A percentile compares a stretch with the other conserved stretches of the same genome.
phyloP scores from a whole-genome alignment of 306 rosid genomes.

The Pyrus pyrifolia region DNA sequence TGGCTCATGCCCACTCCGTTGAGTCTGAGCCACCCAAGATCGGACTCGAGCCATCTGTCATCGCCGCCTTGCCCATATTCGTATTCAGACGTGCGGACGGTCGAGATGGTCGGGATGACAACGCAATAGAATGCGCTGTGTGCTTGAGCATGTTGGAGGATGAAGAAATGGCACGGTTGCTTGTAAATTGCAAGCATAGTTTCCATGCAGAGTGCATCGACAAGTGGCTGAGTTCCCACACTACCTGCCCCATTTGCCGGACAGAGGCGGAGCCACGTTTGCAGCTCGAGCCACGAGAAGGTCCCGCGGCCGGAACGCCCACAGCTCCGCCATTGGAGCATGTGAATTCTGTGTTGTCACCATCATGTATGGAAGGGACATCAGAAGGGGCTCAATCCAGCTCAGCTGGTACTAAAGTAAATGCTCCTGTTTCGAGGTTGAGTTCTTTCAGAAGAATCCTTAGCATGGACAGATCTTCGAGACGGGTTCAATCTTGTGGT shows the following conservation, averaged over 20 bases:
- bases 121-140: constrained; percentile 40
- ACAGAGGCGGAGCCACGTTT: constrained; percentile 33
- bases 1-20: constrained; percentile 19
- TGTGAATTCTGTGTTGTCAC: neutral
- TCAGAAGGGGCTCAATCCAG: constrained; percentile 18
- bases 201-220: constrained; percentile 57
- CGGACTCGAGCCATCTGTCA: constrained; percentile 37
- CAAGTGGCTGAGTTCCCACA: constrained; percentile 43
- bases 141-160: constrained; percentile 44
- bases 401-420: constrained; percentile 1
- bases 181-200: constrained; percentile 55
- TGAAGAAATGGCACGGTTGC: constrained; percentile 34
- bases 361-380: constrained; percentile 24
- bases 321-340: constrained; percentile 20
- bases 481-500: constrained; percentile 28
- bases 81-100: constrained; percentile 8
- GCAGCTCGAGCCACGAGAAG: constrained; percentile 40
- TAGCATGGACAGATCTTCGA: constrained; percentile 40
- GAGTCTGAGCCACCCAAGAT: constrained; percentile 15
- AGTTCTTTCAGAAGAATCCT: constrained; percentile 52
- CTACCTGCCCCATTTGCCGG: constrained; percentile 59
- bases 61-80: constrained; percentile 41
- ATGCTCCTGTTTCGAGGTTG: constrained; percentile 33
- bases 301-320: constrained; percentile 10
- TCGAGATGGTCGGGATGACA: neutral